These are phyloP conservation scores for Westerdykella ornata DNA, from an alignment of 2,329 filamentous ascomycete genomes.

Conservation along the genomic window DNA sequence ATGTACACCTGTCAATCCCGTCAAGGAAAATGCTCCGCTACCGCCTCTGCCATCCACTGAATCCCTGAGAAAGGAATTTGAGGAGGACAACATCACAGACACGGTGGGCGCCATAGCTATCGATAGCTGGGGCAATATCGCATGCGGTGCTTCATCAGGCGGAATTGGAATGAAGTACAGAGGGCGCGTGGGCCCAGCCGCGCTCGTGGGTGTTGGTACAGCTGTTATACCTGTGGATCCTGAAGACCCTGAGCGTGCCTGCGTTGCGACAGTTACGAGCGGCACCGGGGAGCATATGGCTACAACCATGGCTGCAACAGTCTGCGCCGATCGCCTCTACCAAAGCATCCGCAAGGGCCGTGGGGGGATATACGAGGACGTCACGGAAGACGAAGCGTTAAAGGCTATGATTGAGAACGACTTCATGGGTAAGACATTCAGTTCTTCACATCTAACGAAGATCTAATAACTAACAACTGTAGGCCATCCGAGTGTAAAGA, in stretches of 20 bases:
- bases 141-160: constrained; percentile 90
- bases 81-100: constrained; percentile 68
- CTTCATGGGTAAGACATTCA: constrained; percentile 62
- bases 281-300: constrained; percentile 98
- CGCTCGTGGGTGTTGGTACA: constrained; percentile 84
- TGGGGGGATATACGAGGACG: constrained; percentile 57
- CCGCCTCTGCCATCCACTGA: constrained; percentile 2
- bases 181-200: constrained; percentile 85
- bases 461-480: constrained; percentile 9
- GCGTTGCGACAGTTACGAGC: constrained; percentile 80
- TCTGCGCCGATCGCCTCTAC: constrained; percentile 80
- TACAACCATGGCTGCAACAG: constrained; percentile 82
- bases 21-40: constrained; percentile 11
- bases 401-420: constrained; percentile 74
- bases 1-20: constrained; percentile 11
- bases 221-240: constrained; percentile 74
- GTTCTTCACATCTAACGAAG: neutral
- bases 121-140: constrained; percentile 77
- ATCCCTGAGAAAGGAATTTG: constrained; percentile 2
- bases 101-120: constrained; percentile 95
- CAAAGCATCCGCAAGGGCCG: constrained; percentile 56
- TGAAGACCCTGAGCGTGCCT: constrained; percentile 60
- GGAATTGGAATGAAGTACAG: constrained; percentile 98
- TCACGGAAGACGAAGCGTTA: constrained; percentile 72
- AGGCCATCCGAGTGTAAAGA: constrained; percentile 72